A percentile compares a stretch with the other conserved stretches of the same genome.
phyloP scores from a whole-genome alignment of 2,329 filamentous ascomycete genomes.

The Eurotiales sp. region DNA sequence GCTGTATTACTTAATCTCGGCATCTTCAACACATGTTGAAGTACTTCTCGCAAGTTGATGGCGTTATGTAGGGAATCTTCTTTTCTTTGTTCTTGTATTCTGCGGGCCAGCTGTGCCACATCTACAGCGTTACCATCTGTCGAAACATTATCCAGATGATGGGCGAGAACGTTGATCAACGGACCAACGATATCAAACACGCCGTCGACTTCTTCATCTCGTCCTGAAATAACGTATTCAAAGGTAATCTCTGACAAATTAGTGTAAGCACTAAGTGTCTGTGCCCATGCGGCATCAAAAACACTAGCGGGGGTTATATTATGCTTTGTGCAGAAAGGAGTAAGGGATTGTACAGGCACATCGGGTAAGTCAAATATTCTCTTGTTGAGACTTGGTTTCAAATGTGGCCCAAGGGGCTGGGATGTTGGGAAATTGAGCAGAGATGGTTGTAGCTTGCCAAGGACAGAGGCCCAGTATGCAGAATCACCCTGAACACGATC shows the following conservation, averaged over 20 bases:
- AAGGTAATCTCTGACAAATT: constrained; percentile 37
- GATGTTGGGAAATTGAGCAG: background rate
- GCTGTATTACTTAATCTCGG: background rate
- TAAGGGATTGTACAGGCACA: background rate
- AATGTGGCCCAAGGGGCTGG: background rate
- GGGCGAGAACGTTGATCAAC: constrained; percentile 20
- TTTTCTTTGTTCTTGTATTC: background rate
- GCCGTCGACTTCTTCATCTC: constrained; percentile 30
- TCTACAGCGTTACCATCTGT: background rate
- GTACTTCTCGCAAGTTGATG: background rate
- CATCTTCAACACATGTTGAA: background rate
- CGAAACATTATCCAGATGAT: background rate
- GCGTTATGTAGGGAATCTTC: background rate
- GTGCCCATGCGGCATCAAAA: constrained; percentile 37
- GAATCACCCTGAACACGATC: background rate
- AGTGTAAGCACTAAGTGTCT: constrained; percentile 35
- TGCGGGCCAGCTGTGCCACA: background rate
- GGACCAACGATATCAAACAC: constrained; percentile 39
- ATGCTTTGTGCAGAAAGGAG: background rate
- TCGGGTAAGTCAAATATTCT: background rate
- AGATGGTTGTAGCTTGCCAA: background rate
- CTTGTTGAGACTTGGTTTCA: background rate
- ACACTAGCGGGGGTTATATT: constrained; percentile 25
- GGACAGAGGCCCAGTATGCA: background rate
- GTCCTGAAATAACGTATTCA: constrained; percentile 38